These are phyloP conservation scores for Candida stauntonica DNA, from an alignment of 805 yeast species.

Conservation along the genomic window DNA sequence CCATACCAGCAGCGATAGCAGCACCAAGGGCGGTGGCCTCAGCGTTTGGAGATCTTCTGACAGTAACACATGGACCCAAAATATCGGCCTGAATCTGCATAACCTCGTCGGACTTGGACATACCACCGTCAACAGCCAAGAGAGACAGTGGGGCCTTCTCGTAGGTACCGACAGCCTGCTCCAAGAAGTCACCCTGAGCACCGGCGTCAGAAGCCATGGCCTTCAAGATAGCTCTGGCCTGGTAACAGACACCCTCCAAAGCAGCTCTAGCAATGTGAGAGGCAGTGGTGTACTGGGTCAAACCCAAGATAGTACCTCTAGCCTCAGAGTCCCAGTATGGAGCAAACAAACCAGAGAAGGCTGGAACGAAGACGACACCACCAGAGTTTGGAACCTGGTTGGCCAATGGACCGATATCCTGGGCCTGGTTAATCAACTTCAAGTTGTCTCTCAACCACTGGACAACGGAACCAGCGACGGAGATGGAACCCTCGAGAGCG, in stretches of 20 bases:
- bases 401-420: conserved; percentile 89
- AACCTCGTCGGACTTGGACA: conserved; percentile 86
- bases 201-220: conserved; percentile 89
- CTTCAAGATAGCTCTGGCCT: conserved; percentile 82
- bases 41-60: conserved; percentile 72
- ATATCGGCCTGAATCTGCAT: conserved; percentile 94
- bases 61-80: conserved; percentile 80
- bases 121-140: conserved; percentile 89
- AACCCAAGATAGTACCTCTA: conserved; percentile 88
- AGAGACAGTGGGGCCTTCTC: conserved; percentile 48
- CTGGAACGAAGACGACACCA: conserved; percentile 93
- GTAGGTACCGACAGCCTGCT: conserved; percentile 38
- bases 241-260: conserved; percentile 91
- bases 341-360: conserved; percentile 89
- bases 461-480: conserved; percentile 92
- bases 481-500: conserved; percentile 93
- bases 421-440: conserved; percentile 72
- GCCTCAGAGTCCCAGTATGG: conserved; percentile 96
- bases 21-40: conserved; percentile 97
- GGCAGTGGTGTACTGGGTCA: conserved; percentile 89
- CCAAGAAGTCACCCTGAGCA: conserved; percentile 48
- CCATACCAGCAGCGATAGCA: conserved; percentile 91
- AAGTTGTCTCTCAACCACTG: conserved; percentile 93
- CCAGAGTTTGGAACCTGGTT: conserved; percentile 76
- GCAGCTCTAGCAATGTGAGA: conserved; percentile 94